phyloP scores from a whole-genome alignment of 257 asterid species.

The Salvia miltiorrhiza region DNA sequence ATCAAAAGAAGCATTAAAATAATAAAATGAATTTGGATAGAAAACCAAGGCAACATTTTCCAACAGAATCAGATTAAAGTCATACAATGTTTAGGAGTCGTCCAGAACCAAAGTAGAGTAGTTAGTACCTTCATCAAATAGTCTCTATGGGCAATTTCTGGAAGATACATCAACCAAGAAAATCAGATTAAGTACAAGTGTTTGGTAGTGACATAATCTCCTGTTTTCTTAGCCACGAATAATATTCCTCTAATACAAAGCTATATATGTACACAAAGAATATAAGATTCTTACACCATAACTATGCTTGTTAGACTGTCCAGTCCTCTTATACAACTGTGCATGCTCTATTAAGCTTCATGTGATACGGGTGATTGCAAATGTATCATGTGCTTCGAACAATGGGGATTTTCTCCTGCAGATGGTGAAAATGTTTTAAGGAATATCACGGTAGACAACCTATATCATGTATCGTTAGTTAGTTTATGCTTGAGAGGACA shows the following conservation, averaged over 20 bases:
- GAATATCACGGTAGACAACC: neutral
- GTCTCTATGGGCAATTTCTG: too few species aligned
- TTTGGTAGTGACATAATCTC: too few species aligned
- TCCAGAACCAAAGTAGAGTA: too few species aligned
- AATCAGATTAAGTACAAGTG: too few species aligned
- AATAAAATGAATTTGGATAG: too few species aligned
- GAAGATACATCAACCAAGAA: too few species aligned
- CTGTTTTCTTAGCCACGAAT: neutral
- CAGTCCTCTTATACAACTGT: neutral
- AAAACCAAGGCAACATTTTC: too few species aligned
- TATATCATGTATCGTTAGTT: neutral
- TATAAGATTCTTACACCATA: neutral
- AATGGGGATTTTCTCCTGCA: conserved; percentile 71
- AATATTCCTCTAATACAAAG: neutral
- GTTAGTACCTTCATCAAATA: too few species aligned
- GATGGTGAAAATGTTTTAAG: conserved; percentile 8
- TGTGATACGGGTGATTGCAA: neutral
- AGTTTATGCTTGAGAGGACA: neutral
- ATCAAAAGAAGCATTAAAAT: too few species aligned
- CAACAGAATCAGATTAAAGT: too few species aligned
- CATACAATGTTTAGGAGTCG: too few species aligned
- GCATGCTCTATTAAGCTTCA: conserved; percentile 4
- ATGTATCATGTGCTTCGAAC: conserved; percentile 41
- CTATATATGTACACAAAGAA: conserved; percentile 23
- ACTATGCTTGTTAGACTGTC: neutral